phyloP scores from a whole-genome alignment of 306 rosid genomes.

The Malus domestica region ASM211411v1 NC_041798.1:16394501-16395000 shows the following conservation, averaged over 20 bases:
- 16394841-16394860: not conserved
- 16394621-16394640: not conserved
- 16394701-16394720: slow-evolving; percentile 28
- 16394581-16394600: no score
- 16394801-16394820: slow-evolving; percentile 3
- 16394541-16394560: no score
- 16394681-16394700: slow-evolving; percentile 69
- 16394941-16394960: slow-evolving; percentile 99
- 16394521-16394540: no score
- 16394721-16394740: slow-evolving; percentile 23
- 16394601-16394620: no score
- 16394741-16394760: slow-evolving; percentile 40
- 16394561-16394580: no score
- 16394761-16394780: slow-evolving; percentile 15
- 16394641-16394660: not conserved
- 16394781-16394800: not conserved
- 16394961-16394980: slow-evolving; percentile 98
- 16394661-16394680: slow-evolving; percentile 28
- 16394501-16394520: no score
- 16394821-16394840: not conserved
- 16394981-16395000: slow-evolving; percentile 31
- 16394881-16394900: slow-evolving; percentile 57
- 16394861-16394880: not conserved
- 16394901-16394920: slow-evolving; percentile 82
- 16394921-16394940: slow-evolving; percentile 96